Evolutionary conservation across 2,329 filamentous ascomycete genomes (phyloP).

Genomic region (Apiospora aurea): DNA sequence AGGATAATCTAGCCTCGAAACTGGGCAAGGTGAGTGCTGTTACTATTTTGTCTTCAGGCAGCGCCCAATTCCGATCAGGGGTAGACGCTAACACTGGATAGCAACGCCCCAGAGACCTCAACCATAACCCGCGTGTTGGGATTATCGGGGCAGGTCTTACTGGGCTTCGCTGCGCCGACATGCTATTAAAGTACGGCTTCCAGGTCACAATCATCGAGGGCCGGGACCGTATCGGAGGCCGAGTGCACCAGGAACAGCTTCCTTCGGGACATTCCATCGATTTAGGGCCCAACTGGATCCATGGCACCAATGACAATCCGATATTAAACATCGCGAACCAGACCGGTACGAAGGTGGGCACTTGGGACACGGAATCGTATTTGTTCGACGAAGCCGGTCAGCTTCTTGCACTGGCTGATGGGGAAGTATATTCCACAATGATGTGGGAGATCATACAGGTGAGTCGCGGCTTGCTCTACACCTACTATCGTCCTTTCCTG

Average conservation of each 20-base stretch:
- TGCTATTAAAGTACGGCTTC: conserved; percentile 69
- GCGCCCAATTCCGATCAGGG: too few relatives aligned
- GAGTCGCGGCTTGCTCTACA: background rate
- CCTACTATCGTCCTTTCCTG: background rate
- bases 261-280: conserved; percentile 57
- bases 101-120: conserved; percentile 33
- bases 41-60: too few relatives aligned
- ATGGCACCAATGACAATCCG: conserved; percentile 75
- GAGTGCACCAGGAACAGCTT: conserved; percentile 61
- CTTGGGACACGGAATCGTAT: conserved; percentile 59
- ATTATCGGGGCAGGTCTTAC: conserved; percentile 76
- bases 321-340: conserved; percentile 71
- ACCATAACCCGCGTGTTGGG: conserved; percentile 60
- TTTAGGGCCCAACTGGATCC: conserved; percentile 81
- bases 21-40: conserved; percentile 45
- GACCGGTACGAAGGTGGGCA: conserved; percentile 59
- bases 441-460: conserved; percentile 71
- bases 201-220: conserved; percentile 75
- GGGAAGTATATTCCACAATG: conserved; percentile 55
- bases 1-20: conserved; percentile 41
- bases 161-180: conserved; percentile 74
- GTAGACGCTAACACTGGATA: conserved; percentile 36
- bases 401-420: conserved; percentile 54
- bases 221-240: conserved; percentile 70
- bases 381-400: conserved; percentile 65